Evolutionary conservation across 208 protist genomes (phyloP).

Genomic region (Wallacemonas rigidus): DNA sequence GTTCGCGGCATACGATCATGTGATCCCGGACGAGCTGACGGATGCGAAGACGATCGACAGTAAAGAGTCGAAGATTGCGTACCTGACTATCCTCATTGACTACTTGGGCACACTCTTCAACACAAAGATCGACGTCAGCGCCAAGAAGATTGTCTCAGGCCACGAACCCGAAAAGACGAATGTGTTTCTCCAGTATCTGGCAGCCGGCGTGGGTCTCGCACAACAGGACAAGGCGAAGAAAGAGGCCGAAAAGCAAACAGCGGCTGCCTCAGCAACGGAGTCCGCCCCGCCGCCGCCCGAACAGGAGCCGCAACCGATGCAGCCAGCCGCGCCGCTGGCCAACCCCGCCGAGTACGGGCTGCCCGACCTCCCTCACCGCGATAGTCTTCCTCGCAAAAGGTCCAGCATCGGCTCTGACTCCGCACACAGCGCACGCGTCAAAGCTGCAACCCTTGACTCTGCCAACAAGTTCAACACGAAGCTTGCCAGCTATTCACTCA

Average conservation of each 20-base stretch:
- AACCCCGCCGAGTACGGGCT: slow-evolving; percentile 18
- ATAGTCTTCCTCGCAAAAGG: slow-evolving; percentile 33
- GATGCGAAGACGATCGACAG: slow-evolving; percentile 62
- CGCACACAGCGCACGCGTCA: not conserved
- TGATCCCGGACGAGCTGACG: slow-evolving; percentile 59
- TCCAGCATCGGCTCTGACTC: slow-evolving; percentile 9
- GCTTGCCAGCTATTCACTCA: slow-evolving; percentile 61
- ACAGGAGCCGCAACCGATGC: not conserved
- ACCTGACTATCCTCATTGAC: slow-evolving; percentile 67
- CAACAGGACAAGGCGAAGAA: slow-evolving; percentile 73
- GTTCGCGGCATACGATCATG: slow-evolving; percentile 72
- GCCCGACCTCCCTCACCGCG: slow-evolving; percentile 21
- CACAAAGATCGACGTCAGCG: slow-evolving; percentile 71
- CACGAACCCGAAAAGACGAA: slow-evolving; percentile 91
- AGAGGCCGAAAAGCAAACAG: slow-evolving; percentile 13
- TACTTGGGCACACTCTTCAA: slow-evolving; percentile 75
- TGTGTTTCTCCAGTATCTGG: slow-evolving; percentile 81
- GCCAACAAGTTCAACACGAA: slow-evolving; percentile 53
- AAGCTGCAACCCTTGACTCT: slow-evolving; percentile 12
- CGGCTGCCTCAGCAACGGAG: not conserved
- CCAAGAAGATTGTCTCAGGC: slow-evolving; percentile 90
- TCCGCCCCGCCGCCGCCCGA: slow-evolving; percentile 14
- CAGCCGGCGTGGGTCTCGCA: slow-evolving; percentile 72
- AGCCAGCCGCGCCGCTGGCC: slow-evolving; percentile 1
- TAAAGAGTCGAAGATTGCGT: slow-evolving; percentile 91